Base-by-base conservation (phyloP, 768 basidiomycete species). In the Russula earlei region DNA sequence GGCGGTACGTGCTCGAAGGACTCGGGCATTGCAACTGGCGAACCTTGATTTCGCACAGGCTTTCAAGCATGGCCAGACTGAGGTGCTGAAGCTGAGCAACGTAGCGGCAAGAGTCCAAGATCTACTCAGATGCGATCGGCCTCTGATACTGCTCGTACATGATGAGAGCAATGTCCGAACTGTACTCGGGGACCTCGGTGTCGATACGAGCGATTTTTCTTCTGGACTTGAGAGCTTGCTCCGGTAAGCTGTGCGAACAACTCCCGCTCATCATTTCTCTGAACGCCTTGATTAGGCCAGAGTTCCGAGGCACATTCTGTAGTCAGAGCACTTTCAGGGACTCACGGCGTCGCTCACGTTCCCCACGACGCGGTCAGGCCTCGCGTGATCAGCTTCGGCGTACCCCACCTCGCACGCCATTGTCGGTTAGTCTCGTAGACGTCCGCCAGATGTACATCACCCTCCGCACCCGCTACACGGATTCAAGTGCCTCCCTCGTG, bases 401-500 rank as follows among this genome's bases (percentile, higher is more conserved):
- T 3, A 56, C 48, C 12, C 59, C 58, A n/a, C 33, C 55, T 36
- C 54, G 25, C 12, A 20, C n/a, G 3, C 29, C 24, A 27, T 5
- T 8, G 33, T 45, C 49, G 0, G 37, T 56, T 15, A 54, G 3
- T 41, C 24, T 62, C 33, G 44, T 62, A 31, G 61, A 60, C 43
- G 34, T 62, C 27, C 58, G 46, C 31, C 42, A 56, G 22, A 41
- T 60, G 50, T 60, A 56, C 44, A 19, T 56, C 34, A 60, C 61
- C 27, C 49, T 56, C 42, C 52, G 59, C 15, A 27, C 33, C 31
- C 49, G 52, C 38, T 45, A 44, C 15, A 19, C 51, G 9, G 54
- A 52, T 20, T 52, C 56, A 20, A 20, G 42, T 22, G 42, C 41
- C 45, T 38, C 53, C 17, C 54, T 60, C 3, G 14, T 34, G 1